Conservation (phyloP, 2,329 filamentous ascomycete species). For the Fusarium graminum region DNA sequence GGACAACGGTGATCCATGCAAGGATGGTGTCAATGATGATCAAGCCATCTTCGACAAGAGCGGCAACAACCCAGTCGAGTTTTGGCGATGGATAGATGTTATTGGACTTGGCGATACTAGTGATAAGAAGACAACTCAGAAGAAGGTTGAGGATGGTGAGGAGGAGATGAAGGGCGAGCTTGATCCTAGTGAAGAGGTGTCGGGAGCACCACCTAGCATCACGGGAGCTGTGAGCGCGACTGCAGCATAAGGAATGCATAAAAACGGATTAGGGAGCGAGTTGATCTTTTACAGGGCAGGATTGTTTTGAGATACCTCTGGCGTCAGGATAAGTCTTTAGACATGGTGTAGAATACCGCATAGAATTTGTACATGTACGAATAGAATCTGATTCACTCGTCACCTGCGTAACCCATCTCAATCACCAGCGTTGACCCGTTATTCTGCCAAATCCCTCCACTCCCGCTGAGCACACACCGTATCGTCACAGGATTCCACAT, state of each 20-base stretch:
- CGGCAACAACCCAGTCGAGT: conserved; percentile 56
- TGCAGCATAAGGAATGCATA: conserved; percentile 32
- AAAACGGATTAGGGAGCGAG: conserved; percentile 41
- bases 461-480: conserved; percentile 42
- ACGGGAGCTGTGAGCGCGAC: conserved; percentile 31
- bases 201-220: conserved; percentile 6
- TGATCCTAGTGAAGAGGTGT: conserved; percentile 52
- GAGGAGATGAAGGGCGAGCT: conserved; percentile 54
- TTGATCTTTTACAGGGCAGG: conserved; percentile 9
- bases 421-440: conserved; percentile 32
- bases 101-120: conserved; percentile 60
- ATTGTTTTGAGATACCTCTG: conserved; percentile 35
- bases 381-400: conserved; percentile 18
- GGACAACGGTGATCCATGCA: conserved; percentile 29
- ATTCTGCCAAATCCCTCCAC: conserved; percentile 42
- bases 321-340: conserved; percentile 23
- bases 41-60: conserved; percentile 64
- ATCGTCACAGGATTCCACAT: conserved; percentile 46
- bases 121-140: conserved; percentile 49
- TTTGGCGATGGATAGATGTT: conserved; percentile 67
- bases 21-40: conserved; percentile 62
- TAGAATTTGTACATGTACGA: conserved; percentile 16
- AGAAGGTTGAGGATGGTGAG: conserved; percentile 55
- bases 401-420: conserved; percentile 27
- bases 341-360: background rate